Evolutionary conservation across 176 grass and related monocot species (phyloP).

Genomic region (Triticum dicoccoides): DNA sequence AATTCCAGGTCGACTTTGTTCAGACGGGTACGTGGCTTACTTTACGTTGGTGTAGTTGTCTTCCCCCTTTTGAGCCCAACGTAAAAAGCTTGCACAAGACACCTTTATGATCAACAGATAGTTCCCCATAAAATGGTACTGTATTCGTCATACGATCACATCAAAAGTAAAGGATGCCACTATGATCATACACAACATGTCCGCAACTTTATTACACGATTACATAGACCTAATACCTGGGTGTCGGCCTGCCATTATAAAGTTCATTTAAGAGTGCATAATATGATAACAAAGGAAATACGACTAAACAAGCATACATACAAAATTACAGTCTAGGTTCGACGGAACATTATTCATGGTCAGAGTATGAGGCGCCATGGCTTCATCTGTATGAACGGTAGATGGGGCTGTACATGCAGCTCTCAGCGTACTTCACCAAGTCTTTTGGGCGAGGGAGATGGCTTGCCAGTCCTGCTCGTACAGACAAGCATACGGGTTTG

Average conservation of each 20-base stretch:
- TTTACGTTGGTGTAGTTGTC: background rate
- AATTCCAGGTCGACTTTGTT: too few species aligned
- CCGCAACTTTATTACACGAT: background rate
- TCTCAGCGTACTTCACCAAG: slow-evolving; percentile 68
- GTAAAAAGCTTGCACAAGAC: background rate
- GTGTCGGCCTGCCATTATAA: background rate
- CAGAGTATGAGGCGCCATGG: background rate
- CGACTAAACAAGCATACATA: background rate
- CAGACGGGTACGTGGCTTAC: background rate
- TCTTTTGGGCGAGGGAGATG: slow-evolving; percentile 66
- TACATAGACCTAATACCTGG: background rate
- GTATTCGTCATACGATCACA: background rate
- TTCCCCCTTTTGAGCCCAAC: too few species aligned
- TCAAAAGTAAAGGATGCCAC: background rate
- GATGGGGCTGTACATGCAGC: slow-evolving; percentile 88
- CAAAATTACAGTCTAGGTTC: background rate
- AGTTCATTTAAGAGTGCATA: background rate
- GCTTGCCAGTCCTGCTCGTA: slow-evolving; percentile 66
- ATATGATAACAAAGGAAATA: background rate
- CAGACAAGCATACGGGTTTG: background rate
- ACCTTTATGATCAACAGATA: background rate
- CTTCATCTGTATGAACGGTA: slow-evolving; percentile 70
- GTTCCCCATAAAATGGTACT: background rate
- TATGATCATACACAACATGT: background rate
- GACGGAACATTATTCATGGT: background rate